Base-by-base conservation (phyloP, 805 yeast genomes). In the Blastobotrys robertii region DNA sequence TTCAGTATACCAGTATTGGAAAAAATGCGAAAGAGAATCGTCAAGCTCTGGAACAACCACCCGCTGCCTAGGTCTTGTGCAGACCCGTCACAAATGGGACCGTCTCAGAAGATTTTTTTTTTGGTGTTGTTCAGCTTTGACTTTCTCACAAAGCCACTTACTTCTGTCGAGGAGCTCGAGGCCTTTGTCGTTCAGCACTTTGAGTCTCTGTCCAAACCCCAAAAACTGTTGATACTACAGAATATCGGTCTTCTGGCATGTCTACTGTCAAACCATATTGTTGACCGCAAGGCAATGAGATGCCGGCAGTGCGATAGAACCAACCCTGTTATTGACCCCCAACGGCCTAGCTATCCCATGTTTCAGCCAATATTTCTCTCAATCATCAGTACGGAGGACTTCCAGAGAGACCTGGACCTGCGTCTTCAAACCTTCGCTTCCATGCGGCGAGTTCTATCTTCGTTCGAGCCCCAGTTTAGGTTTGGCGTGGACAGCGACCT, bases 381-480 rank as follows among this genome's bases (percentile, higher is more conserved):
- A 5, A 36, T 50, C 12, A n/a, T 49, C 6, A 19, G 31, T 4
- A 38, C 50, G 11, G 38, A 39, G 15, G 33, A 44, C 28, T 50
- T 50, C 34, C 44, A 41, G 28, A 22, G 10, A 15, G 40, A 41
- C 30, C 14, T 15, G 6, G 14, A 22, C 10, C 35, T 50, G 13
- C 37, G 53, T 9, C n/a, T 51, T 7, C 47, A 45, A 22, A 39
- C 44, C n/a, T 15, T 50, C 34, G 10, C 6, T 2, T 12, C 52
- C n/a, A 22, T 51, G 33, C 13, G 36, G 13, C 32, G 49, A 12
- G 46, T 48, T 12, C 30, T 37, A 9, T 12, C 43, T 3, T 39
- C 46, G 2, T 50, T 41, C 29, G 29, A 29, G 8, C 49, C 51
- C 1, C 39, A 30, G n/a, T 39, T 48, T n/a, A 28, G 34, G 25